Percentiles rank a stretch among this genome's conserved stretches.
Evolutionary conservation across 805 yeast genomes (phyloP).

Genomic region (Candida schatavii): DNA sequence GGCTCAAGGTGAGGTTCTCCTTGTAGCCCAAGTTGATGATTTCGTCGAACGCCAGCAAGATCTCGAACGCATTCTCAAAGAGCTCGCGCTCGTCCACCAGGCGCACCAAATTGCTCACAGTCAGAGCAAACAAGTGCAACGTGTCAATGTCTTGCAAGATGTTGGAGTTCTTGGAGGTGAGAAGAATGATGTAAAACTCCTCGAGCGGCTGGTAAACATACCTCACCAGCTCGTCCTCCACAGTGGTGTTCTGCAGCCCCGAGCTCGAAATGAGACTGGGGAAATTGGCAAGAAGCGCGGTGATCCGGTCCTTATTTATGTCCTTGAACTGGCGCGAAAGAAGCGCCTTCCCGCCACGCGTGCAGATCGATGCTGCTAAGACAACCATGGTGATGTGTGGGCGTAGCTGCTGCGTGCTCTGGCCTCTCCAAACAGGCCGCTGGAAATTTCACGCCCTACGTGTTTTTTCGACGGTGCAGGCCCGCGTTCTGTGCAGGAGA

Average conservation of each 20-base stretch:
- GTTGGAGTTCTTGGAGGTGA: constrained; percentile 88
- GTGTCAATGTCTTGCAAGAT: constrained; percentile 94
- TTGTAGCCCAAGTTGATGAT: constrained; percentile 85
- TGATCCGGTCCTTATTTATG: constrained; percentile 77
- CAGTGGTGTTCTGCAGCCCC: constrained; percentile 83
- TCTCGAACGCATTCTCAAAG: constrained; percentile 80
- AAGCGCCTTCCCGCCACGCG: constrained; percentile 89
- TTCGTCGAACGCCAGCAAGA: constrained; percentile 91
- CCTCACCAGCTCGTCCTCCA: constrained; percentile 87
- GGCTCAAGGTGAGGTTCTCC: constrained; percentile 78
- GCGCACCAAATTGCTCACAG: constrained; percentile 71
- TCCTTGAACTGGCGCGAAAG: constrained; percentile 91
- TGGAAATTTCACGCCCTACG: not conserved
- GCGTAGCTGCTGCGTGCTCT: constrained; percentile 4
- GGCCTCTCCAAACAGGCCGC: too few species aligned
- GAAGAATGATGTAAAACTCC: constrained; percentile 83
- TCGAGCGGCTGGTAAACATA: constrained; percentile 96
- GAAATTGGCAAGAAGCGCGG: constrained; percentile 80
- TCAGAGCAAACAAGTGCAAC: constrained; percentile 77
- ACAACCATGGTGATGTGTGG: constrained; percentile 74
- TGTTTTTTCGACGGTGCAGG: too few species aligned
- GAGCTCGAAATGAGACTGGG: constrained; percentile 73
- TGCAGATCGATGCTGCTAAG: constrained; percentile 91
- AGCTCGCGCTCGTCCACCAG: constrained; percentile 79
- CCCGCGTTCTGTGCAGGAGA: too few species aligned